Conservation (phyloP, 2,329 filamentous ascomycete genomes). For the Verticillium nubilum region DNA sequence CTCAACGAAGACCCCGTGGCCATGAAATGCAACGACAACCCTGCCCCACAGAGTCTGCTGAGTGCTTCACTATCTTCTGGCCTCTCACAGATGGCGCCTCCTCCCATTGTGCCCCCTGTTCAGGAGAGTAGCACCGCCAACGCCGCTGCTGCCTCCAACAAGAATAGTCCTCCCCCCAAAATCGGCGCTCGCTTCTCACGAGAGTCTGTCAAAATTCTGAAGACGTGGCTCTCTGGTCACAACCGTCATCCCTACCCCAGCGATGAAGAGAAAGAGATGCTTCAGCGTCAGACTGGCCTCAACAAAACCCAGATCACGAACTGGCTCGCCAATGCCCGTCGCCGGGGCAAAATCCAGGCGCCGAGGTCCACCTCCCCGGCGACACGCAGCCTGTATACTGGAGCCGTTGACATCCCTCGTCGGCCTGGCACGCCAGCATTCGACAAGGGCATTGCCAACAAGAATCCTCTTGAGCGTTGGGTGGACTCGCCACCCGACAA, state of each 20-base stretch:
- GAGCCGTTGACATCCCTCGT: conserved; percentile 69
- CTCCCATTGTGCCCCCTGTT: not conserved
- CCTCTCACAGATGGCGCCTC: conserved; percentile 12
- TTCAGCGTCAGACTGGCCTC: conserved; percentile 74
- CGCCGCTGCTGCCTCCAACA: conserved; percentile 14
- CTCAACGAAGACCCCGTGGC: conserved; percentile 20
- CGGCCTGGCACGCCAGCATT: conserved; percentile 49
- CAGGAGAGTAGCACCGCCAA: conserved; percentile 12
- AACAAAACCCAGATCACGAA: conserved; percentile 82
- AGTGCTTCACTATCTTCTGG: conserved; percentile 3
- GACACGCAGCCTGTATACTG: conserved; percentile 51
- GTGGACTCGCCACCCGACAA: conserved; percentile 54
- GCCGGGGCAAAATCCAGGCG: conserved; percentile 70
- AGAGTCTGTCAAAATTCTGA: conserved; percentile 73
- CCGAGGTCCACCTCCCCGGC: conserved; percentile 66
- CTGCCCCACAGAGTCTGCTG: conserved; percentile 12
- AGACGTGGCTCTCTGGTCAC: conserved; percentile 79
- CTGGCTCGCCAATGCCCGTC: conserved; percentile 86
- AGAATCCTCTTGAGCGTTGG: conserved; percentile 56
- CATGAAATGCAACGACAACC: conserved; percentile 13
- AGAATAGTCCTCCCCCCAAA: conserved; percentile 43
- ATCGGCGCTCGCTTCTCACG: conserved; percentile 72
- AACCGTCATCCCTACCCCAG: conserved; percentile 81
- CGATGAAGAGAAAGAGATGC: conserved; percentile 76
- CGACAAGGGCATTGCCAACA: conserved; percentile 29